Evolutionary conservation across 2,329 filamentous ascomycete species (phyloP), one percentile per base, ranked within the genome.

Genomic region (Curvularia verruculosa): DNA sequence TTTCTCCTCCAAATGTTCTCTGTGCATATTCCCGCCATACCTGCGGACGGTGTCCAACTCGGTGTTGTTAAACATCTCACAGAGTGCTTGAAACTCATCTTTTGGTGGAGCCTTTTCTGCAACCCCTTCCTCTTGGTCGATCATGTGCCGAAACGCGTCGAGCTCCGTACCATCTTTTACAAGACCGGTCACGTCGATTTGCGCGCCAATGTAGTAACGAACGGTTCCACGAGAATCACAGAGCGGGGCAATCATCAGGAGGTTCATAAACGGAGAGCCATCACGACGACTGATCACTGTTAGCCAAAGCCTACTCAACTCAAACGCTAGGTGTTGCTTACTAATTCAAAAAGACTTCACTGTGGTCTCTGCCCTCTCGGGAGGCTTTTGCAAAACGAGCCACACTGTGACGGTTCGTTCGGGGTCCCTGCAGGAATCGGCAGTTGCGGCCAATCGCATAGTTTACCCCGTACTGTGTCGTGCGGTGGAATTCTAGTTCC

Each of bases 381-480:
- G 89, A 76, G 26, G 86, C 86, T 39, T 88, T 83, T 29, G 83
- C 80, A 10, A 93, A 79, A 51, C 90, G 81, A 52, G 80, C 76
- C 0, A 89, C 80, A 49, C 86, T 89, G 59, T 83, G 82, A 0
- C 80, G 80, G 61, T 88, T 89, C 5, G 89, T 92, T 65, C 84
- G 85, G 0, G 89, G 89, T 0, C 90, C 90, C 72, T 92, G 90
- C 1, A 93, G 82, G 66, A 93, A 92, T 7, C 90, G 85, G 66
- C 90, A 92, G 61, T 93, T 93, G 29, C 88, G 85, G 0, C 90
- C 90, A 18, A 93, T 84, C 3, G 87, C 84, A 69, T 92, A 91
- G 54, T 82, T 83, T 77, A 89, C 86, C 3, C 88, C 88, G 68
- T 92, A 92, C 63, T 92, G 88, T 0, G 89, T 92, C 4, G 88